These are phyloP conservation scores for Alternaria sp. DNA, from an alignment of 2,329 filamentous ascomycete genomes.

Conservation along the genomic window DNA sequence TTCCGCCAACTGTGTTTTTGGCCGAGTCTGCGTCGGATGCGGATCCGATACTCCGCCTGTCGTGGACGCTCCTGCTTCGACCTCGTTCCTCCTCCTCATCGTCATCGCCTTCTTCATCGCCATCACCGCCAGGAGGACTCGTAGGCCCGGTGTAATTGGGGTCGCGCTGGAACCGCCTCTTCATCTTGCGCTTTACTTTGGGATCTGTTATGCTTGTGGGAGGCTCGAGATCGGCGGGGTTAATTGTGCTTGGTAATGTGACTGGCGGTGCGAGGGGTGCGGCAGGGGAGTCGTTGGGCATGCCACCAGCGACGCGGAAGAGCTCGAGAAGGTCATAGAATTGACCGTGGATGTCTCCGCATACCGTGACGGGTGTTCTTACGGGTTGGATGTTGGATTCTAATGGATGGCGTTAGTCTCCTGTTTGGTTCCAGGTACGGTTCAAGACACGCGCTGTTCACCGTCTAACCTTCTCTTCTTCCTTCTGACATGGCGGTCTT, in stretches of 20 bases:
- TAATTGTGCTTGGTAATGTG: constrained; percentile 73
- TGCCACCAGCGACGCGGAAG: constrained; percentile 94
- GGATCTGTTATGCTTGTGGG: constrained; percentile 88
- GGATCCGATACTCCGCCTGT: constrained; percentile 51
- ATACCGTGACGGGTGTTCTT: constrained; percentile 92
- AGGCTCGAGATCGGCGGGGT: constrained; percentile 89
- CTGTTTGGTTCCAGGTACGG: background rate
- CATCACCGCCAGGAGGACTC: constrained; percentile 59
- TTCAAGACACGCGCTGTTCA: background rate
- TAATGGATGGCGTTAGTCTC: constrained; percentile 47
- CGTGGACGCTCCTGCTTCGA: constrained; percentile 54
- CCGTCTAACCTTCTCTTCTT: background rate
- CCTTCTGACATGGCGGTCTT: accelerated
- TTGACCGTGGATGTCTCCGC: constrained; percentile 97
- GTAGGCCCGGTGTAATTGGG: constrained; percentile 63
- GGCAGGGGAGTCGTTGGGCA: constrained; percentile 78
- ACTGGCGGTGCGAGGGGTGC: constrained; percentile 72
- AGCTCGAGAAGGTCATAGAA: constrained; percentile 98
- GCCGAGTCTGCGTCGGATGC: constrained; percentile 52
- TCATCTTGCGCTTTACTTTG: constrained; percentile 85
- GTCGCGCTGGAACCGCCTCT: constrained; percentile 61
- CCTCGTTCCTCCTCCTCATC: constrained; percentile 60
- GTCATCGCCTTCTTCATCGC: constrained; percentile 55
- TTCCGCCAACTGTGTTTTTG: constrained; percentile 55
- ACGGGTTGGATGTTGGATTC: constrained; percentile 99